phyloP scores from a whole-genome alignment of 768 basidiomycete genomes.

The Gymnopilus dilepis region DNA sequence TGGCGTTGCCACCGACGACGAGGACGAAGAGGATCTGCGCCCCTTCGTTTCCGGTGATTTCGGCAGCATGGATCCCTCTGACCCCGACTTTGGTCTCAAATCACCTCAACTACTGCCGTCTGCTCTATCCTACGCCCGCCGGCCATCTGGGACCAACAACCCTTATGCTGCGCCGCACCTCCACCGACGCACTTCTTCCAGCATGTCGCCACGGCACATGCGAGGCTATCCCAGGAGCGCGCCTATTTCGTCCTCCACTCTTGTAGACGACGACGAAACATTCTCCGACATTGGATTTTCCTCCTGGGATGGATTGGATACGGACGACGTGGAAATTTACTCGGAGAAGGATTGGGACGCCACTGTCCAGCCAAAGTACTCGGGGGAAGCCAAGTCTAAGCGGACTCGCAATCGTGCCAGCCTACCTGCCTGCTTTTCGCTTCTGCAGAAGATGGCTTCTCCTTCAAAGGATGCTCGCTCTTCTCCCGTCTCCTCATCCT shows the following conservation, averaged over 20 bases:
- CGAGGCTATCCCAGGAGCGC: conserved; percentile 48
- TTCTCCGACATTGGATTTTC: conserved; percentile 46
- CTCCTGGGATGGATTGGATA: conserved; percentile 42
- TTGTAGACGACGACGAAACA: conserved; percentile 52
- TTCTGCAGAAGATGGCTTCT: conserved; percentile 62
- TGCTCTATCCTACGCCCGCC: conserved; percentile 66
- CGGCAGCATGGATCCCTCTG: conserved; percentile 44
- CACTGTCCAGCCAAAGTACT: conserved; percentile 26
- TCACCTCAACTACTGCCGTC: conserved; percentile 41
- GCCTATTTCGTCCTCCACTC: conserved; percentile 43
- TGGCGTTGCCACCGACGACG: conserved; percentile 69
- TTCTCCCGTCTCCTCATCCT: conserved; percentile 53
- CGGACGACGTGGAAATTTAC: conserved; percentile 34
- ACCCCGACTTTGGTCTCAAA: conserved; percentile 50
- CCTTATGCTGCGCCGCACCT: conserved; percentile 62
- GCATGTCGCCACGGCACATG: conserved; percentile 42
- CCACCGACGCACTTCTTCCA: conserved; percentile 58
- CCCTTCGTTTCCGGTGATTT: conserved; percentile 38
- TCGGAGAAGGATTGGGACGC: conserved; percentile 31
- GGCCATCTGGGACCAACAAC: conserved; percentile 75
- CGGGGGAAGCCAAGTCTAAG: conserved; percentile 44
- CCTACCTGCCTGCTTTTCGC: conserved; percentile 77
- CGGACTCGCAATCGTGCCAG: conserved; percentile 70
- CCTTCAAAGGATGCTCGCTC: conserved; percentile 37
- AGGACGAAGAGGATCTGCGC: conserved; percentile 53